A percentile compares a stretch with the other conserved stretches of the same genome.
Evolutionary conservation across 169 alveolate genomes (phyloP).

Genomic region (Ichthyophthirius multifiliis): DNA sequence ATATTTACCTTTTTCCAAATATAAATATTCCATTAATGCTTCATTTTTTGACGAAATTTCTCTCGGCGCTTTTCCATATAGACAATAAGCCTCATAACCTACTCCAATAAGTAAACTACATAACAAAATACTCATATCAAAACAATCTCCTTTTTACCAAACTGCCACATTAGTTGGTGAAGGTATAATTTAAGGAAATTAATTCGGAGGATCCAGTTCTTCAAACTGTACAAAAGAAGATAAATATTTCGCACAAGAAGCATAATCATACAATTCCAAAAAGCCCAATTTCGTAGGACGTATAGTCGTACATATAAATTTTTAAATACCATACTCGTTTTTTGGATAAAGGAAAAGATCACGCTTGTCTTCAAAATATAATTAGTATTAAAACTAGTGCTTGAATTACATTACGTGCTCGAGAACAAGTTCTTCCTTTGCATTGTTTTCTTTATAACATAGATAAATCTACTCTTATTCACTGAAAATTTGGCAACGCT

Average conservation of each 20-base stretch:
- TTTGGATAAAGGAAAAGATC: slow-evolving; percentile 76
- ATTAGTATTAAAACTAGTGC: slow-evolving; percentile 45
- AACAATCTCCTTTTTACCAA: slow-evolving; percentile 85
- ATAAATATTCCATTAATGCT: slow-evolving; percentile 58
- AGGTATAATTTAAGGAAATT: slow-evolving; percentile 74
- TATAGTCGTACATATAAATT: slow-evolving; percentile 78
- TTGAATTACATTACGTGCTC: slow-evolving; percentile 78
- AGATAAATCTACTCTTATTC: background rate
- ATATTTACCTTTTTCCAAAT: slow-evolving; percentile 39
- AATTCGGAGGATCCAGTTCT: slow-evolving; percentile 69
- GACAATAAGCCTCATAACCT: slow-evolving; percentile 86
- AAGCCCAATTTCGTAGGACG: slow-evolving; percentile 76
- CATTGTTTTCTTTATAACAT: slow-evolving; percentile 54
- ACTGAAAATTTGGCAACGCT: too few relatives aligned
- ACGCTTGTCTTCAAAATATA: slow-evolving; percentile 55
- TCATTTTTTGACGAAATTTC: slow-evolving; percentile 67
- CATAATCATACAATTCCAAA: slow-evolving; percentile 75
- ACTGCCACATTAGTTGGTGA: slow-evolving; percentile 69
- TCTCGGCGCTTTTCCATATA: slow-evolving; percentile 82
- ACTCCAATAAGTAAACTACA: slow-evolving; percentile 69
- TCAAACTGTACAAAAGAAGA: slow-evolving; percentile 75
- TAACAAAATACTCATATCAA: slow-evolving; percentile 65
- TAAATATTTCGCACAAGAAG: slow-evolving; percentile 63
- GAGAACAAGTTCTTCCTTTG: slow-evolving; percentile 75
- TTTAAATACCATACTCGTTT: slow-evolving; percentile 80